Conservation (phyloP, 2,329 filamentous ascomycete genomes). For the Rhynchosporium graminicola region DNA sequence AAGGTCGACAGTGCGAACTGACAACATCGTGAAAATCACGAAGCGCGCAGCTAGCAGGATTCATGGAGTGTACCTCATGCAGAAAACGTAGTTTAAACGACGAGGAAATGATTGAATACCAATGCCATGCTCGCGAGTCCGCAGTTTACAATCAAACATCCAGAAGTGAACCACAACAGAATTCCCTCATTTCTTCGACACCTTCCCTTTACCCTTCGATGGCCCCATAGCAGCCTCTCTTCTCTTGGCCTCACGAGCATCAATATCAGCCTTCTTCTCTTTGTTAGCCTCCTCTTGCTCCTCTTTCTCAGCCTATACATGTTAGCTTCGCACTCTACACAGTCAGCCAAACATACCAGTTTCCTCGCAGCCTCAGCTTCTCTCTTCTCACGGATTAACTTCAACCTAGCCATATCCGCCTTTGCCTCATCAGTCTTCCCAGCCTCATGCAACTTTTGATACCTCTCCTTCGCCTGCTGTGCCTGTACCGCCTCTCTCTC, state of each 20-base stretch:
- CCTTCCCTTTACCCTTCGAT: slow-evolving; percentile 32
- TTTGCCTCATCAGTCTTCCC: slow-evolving; percentile 97
- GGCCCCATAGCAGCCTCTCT: slow-evolving; percentile 40
- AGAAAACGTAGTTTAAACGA: not conserved
- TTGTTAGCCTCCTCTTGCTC: slow-evolving; percentile 43
- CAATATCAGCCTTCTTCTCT: slow-evolving; percentile 49
- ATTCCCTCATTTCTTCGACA: slow-evolving; percentile 22
- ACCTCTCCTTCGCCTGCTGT: slow-evolving; percentile 83
- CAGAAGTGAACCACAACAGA: not conserved
- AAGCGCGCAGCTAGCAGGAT: too few relatives aligned
- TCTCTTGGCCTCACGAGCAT: slow-evolving; percentile 47
- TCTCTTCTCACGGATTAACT: slow-evolving; percentile 80
- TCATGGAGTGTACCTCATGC: not conserved
- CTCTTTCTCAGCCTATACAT: slow-evolving; percentile 42
- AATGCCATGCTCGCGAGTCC: slow-evolving; percentile 5
- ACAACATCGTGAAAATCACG: too few relatives aligned
- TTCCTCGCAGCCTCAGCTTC: slow-evolving; percentile 81
- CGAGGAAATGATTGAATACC: slow-evolving; percentile 1
- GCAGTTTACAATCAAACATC: not conserved
- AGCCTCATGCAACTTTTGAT: slow-evolving; percentile 87
- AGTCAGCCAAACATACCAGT: slow-evolving; percentile 57
- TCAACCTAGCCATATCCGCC: slow-evolving; percentile 81
- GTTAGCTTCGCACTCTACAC: slow-evolving; percentile 25
- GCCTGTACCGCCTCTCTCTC: slow-evolving; percentile 83
- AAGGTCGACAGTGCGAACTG: too few relatives aligned